phyloP scores from a whole-genome alignment of 176 grass and related monocot species.

The Ensete glaucum region DNA sequence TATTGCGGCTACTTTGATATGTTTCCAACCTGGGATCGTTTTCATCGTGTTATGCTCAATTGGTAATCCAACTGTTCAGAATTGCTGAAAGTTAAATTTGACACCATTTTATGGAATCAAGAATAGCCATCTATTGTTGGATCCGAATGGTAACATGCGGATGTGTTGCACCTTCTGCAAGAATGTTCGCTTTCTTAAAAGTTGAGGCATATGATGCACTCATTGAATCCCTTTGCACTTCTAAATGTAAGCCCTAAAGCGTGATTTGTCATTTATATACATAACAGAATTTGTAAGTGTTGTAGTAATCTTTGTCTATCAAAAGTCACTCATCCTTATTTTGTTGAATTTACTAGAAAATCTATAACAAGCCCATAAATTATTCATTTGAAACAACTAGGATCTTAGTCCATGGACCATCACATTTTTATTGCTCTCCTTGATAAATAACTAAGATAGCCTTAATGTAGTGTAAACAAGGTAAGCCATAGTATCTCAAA shows the following conservation, averaged over 20 bases:
- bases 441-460: background rate
- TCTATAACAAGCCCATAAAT: too few species aligned
- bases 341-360: too few species aligned
- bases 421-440: background rate
- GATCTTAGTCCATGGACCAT: background rate
- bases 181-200: too few species aligned
- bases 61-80: too few species aligned
- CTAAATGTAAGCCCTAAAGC: background rate
- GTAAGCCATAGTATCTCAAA: background rate
- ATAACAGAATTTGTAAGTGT: background rate
- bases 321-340: too few species aligned
- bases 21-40: background rate
- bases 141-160: too few species aligned
- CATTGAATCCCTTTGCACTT: background rate
- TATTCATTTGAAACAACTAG: background rate
- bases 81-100: too few species aligned
- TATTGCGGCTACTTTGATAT: background rate
- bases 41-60: too few species aligned
- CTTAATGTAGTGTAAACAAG: background rate
- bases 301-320: too few species aligned
- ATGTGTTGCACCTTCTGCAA: too few species aligned
- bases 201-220: background rate
- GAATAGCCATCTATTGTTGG: too few species aligned
- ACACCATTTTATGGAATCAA: too few species aligned
- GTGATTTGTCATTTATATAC: background rate